Percentiles rank a stretch among this genome's conserved stretches.
Conservation (phyloP, 176 grass and related monocot genomes). For the Aegilops tauschii region DNA sequence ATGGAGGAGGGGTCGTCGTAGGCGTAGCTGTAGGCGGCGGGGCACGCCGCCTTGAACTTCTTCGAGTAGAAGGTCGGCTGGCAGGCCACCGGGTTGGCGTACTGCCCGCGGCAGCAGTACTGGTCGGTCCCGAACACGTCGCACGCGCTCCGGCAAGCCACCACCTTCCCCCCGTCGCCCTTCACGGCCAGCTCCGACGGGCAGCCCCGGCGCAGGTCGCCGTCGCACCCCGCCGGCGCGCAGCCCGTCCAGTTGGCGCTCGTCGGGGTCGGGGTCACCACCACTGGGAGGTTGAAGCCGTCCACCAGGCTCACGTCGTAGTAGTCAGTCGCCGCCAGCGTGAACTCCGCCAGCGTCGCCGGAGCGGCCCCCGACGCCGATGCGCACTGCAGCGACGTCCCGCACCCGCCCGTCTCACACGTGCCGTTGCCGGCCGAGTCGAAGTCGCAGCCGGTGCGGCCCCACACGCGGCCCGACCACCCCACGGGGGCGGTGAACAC, state of each 20-base stretch:
- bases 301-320: slow-evolving; percentile 98
- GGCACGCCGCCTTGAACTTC: slow-evolving; percentile 75
- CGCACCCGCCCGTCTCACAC: slow-evolving; percentile 69
- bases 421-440: slow-evolving; percentile 48
- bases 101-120: slow-evolving; percentile 74
- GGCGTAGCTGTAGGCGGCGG: slow-evolving; percentile 78
- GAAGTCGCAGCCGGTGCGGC: slow-evolving; percentile 73
- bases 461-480: slow-evolving; percentile 85
- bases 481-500: slow-evolving; percentile 65
- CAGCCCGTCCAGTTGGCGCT: slow-evolving; percentile 35
- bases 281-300: slow-evolving; percentile 38
- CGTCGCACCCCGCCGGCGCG: slow-evolving; percentile 52
- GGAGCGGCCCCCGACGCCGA: slow-evolving; percentile 54
- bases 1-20: slow-evolving; percentile 88
- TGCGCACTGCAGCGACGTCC: slow-evolving; percentile 43
- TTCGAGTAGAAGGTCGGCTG: slow-evolving; percentile 75
- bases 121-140: slow-evolving; percentile 82
- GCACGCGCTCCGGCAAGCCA: slow-evolving; percentile 87
- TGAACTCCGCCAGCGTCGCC: slow-evolving; percentile 83
- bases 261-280: slow-evolving; percentile 35
- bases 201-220: slow-evolving; percentile 52
- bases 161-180: slow-evolving; percentile 15
- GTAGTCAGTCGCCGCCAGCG: slow-evolving; percentile 53
- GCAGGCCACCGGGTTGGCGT: slow-evolving; percentile 53
- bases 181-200: slow-evolving; percentile 65